Evolutionary conservation across 352 stramenopile genomes (phyloP).

Genomic region (Globisporangium alternatum): DNA sequence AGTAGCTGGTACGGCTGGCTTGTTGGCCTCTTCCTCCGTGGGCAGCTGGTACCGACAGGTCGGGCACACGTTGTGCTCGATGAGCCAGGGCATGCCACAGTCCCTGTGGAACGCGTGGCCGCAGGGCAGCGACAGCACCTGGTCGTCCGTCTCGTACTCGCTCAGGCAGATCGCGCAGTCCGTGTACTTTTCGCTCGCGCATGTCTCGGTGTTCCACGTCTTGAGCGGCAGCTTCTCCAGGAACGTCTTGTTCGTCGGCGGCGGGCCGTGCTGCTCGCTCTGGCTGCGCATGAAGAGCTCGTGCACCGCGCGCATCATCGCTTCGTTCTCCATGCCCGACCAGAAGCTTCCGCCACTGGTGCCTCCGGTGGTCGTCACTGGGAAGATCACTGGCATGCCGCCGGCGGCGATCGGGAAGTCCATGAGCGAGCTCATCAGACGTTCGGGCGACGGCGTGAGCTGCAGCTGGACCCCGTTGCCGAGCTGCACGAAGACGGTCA

Average conservation of each 20-base stretch:
- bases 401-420: slow-evolving; percentile 28
- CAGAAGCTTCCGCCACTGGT: slow-evolving; percentile 10
- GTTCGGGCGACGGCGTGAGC: slow-evolving; percentile 42
- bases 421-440: slow-evolving; percentile 34
- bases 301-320: slow-evolving; percentile 44
- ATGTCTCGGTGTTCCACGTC: slow-evolving; percentile 41
- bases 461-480: slow-evolving; percentile 45
- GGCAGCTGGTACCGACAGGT: slow-evolving; percentile 70
- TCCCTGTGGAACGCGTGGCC: slow-evolving; percentile 78
- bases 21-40: slow-evolving; percentile 21
- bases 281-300: slow-evolving; percentile 69
- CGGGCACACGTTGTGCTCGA: slow-evolving; percentile 76
- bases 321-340: slow-evolving; percentile 20
- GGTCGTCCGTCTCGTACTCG: slow-evolving; percentile 66
- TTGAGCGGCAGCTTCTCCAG: slow-evolving; percentile 65
- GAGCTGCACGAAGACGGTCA: slow-evolving; percentile 64
- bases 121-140: slow-evolving; percentile 66
- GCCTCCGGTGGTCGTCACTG: slow-evolving; percentile 2
- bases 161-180: slow-evolving; percentile 78
- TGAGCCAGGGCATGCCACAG: slow-evolving; percentile 72
- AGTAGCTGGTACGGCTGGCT: slow-evolving; percentile 1
- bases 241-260: slow-evolving; percentile 66
- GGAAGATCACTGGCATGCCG: slow-evolving; percentile 16
- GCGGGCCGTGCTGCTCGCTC: slow-evolving; percentile 54
- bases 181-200: slow-evolving; percentile 45